Percentiles rank a stretch among this genome's conserved stretches.
Conservation (phyloP, 805 yeast species). For the Yarrowia deformans region DNA sequence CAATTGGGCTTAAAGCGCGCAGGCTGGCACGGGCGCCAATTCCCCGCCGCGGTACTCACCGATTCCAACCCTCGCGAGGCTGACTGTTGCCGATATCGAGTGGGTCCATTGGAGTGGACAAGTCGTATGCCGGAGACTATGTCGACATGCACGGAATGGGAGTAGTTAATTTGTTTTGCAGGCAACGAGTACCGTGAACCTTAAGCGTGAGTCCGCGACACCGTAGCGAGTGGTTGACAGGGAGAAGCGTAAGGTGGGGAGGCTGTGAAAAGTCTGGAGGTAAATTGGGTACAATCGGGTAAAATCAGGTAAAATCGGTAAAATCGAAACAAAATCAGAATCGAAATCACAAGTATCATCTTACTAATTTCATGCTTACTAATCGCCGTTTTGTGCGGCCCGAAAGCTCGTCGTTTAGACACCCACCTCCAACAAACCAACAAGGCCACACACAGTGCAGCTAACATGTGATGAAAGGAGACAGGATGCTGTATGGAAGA, state of each 20-base stretch:
- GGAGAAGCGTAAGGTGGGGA: neutral
- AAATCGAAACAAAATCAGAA: too few species aligned
- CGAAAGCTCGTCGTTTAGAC: neutral
- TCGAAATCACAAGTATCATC: neutral
- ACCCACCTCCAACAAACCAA: neutral
- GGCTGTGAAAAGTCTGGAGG: too few species aligned
- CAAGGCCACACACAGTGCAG: constrained; percentile 2
- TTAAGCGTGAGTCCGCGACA: constrained; percentile 2
- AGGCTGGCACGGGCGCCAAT: neutral
- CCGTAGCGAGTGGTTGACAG: neutral
- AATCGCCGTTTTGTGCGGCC: neutral
- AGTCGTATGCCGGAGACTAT: constrained; percentile 33
- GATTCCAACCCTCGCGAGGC: constrained; percentile 39
- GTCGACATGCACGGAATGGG: constrained; percentile 39
- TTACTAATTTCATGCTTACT: neutral
- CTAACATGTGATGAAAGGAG: constrained; percentile 22
- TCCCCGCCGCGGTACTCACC: constrained; percentile 1
- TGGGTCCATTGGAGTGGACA: constrained; percentile 29
- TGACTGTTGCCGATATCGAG: constrained; percentile 35
- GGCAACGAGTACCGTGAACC: constrained; percentile 35
- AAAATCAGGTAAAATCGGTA: neutral
- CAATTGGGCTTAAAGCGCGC: constrained; percentile 2
- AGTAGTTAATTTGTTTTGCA: constrained; percentile 34
- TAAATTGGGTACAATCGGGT: neutral
- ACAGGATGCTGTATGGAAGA: constrained; percentile 12